Percentiles rank a stretch among this genome's conserved stretches.
phyloP scores from a whole-genome alignment of 352 stramenopile species.

The Phytophthora boehmeriae region DNA sequence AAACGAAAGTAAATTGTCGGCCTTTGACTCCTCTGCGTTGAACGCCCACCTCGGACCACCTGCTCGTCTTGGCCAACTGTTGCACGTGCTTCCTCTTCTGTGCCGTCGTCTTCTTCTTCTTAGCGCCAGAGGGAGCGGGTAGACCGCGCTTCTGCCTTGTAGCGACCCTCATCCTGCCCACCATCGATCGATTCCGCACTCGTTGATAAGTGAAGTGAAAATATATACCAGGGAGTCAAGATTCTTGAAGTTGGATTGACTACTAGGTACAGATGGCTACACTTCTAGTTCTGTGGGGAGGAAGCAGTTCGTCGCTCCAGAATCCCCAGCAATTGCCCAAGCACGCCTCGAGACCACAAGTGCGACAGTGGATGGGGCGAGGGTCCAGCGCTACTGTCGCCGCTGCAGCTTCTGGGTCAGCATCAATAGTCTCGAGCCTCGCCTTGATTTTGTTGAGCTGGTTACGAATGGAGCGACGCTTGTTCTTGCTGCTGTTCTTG shows the following conservation, averaged over 20 bases:
- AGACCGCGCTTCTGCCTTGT: conserved; percentile 20
- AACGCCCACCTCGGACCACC: conserved; percentile 55
- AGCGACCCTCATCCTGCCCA: conserved; percentile 11
- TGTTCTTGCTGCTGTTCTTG: conserved; percentile 73
- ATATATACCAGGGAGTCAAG: conserved; percentile 9
- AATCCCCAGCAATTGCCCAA: conserved; percentile 80
- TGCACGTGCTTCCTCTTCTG: conserved; percentile 82
- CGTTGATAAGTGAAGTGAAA: conserved; percentile 18
- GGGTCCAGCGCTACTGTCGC: conserved; percentile 34
- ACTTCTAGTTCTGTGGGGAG: conserved; percentile 18
- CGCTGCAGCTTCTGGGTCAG: conserved; percentile 44
- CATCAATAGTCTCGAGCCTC: conserved; percentile 46
- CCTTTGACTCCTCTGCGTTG: background rate
- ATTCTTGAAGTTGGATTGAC: background rate
- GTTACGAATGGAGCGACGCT: conserved; percentile 72
- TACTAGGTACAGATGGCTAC: conserved; percentile 7
- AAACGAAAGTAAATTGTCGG: background rate
- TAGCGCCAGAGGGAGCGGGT: conserved; percentile 1
- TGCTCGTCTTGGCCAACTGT: conserved; percentile 54
- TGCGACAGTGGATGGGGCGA: conserved; percentile 69
- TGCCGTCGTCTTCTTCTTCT: conserved; percentile 43
- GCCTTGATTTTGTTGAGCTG: conserved; percentile 66
- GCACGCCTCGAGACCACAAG: conserved; percentile 54
- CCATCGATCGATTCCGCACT: conserved; percentile 37
- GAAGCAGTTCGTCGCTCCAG: conserved; percentile 61